Conservation (phyloP, 148 eudicot genomes). For the Rhododendron ferrugineum region DNA sequence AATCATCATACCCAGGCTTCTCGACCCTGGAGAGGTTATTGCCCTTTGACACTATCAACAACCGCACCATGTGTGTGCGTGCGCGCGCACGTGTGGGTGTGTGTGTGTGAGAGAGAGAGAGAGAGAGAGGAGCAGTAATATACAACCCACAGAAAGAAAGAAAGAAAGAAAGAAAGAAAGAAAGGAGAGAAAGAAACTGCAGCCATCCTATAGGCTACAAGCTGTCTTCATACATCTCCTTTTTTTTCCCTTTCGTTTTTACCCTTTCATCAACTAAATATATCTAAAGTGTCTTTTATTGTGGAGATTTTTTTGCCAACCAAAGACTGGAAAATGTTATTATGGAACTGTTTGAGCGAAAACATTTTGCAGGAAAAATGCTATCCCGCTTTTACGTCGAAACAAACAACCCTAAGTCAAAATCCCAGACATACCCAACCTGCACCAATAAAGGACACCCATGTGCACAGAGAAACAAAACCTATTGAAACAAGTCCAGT, state of each 20-base stretch:
- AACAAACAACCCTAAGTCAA: neutral
- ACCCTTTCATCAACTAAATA: neutral
- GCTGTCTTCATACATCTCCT: neutral
- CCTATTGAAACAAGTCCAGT: neutral
- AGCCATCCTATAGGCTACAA: neutral
- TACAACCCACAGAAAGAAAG: neutral
- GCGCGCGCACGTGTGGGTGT: neutral
- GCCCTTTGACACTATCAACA: neutral
- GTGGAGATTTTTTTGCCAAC: neutral
- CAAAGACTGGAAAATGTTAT: neutral
- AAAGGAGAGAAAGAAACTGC: neutral
- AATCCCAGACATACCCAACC: neutral
- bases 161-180: neutral
- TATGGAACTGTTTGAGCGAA: neutral
- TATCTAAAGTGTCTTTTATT: neutral
- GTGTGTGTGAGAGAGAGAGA: neutral
- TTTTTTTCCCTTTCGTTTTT: neutral
- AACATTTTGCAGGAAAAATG: neutral
- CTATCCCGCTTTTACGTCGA: neutral
- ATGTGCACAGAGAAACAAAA: neutral
- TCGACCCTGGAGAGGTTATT: neutral
- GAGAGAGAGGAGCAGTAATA: neutral
- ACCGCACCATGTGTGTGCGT: neutral
- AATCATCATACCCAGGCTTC: neutral
- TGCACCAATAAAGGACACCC: neutral